Evolutionary conservation across 225 moss, liverwort and hornwort genomes (phyloP).

Genomic region (Physcomitrium patens): DNA sequence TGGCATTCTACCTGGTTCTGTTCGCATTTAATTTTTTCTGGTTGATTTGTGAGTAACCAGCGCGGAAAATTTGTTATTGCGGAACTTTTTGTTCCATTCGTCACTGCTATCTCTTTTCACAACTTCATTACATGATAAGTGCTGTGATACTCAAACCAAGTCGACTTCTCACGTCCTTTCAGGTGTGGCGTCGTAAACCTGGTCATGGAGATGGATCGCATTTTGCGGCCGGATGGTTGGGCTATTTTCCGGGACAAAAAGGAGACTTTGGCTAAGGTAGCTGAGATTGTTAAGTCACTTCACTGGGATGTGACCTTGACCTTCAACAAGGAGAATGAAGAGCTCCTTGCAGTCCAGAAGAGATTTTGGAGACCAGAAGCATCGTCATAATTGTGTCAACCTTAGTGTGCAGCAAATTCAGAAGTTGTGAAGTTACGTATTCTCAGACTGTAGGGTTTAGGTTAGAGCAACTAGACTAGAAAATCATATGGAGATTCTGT

Average conservation of each 20-base stretch:
- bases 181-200: conserved; percentile 63
- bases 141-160: neutral
- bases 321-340: conserved; percentile 48
- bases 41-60: neutral
- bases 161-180: neutral
- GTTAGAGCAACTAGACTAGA: neutral
- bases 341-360: conserved; percentile 71
- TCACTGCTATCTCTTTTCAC: neutral
- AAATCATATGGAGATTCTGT: neutral
- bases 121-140: neutral
- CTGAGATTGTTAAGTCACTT: conserved; percentile 57
- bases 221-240: conserved; percentile 85
- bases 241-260: conserved; percentile 69
- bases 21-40: neutral
- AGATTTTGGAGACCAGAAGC: conserved; percentile 67
- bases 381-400: conserved; percentile 30
- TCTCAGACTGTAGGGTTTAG: too few species aligned
- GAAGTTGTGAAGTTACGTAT: neutral
- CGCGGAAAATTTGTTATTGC: neutral
- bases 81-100: neutral
- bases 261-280: conserved; percentile 49
- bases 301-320: conserved; percentile 65
- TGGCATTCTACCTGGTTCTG: neutral
- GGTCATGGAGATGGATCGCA: conserved; percentile 77
- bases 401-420: conserved; percentile 7